Evolutionary conservation across 1,284 basidiomycete species (phyloP), one percentile per base, ranked within the genome.

Genomic region (Cronartium quercuum): DNA sequence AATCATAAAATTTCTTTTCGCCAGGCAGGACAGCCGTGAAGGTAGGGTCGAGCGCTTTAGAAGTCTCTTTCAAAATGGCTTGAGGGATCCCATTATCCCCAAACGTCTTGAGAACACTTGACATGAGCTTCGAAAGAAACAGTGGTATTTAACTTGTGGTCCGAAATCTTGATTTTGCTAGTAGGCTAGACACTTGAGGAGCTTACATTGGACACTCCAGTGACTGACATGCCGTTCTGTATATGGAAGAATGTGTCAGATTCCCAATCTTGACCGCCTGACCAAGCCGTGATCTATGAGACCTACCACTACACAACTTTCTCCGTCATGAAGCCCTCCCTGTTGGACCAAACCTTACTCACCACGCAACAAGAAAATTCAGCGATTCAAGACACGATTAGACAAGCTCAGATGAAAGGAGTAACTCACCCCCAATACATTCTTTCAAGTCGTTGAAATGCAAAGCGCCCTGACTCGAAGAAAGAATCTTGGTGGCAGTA

Each of bases 141-240:
- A 29, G 29, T 29, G 29, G 29, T 29, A 29, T 29, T 29, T 29
- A 29, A 29, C 29, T 29, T 29, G 29, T 29, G 29, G 29, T 29
- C 29, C 29, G 29, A 29, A 29, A 29, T 29, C 29, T 29, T 29
- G 29, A 29, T 29, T 29, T 29, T 29, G 29, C 29, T 29, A 29
- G 29, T 29, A 29, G 21, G 6, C 13, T 12, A 9, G 44, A 66
- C 18, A 10, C 51, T 57, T 6, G 12, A 42, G 13, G 35, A 37
- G 18, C 63, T 66, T 34, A 67, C 64, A 37, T 74, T 61, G 3
- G 63, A 66, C 0, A 66, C 71, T 34, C 63, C 71, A 57, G 64
- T 74, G 40, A 74, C 58, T 13, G 64, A 66, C 71, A 74, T 74
- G 40, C 63, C 64, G 55, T 74, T 74, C 64, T 71, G 24, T 41